Evolutionary conservation across 1,284 basidiomycete genomes (phyloP).

Genomic region (Neotropicomus parvogracilis): DNA sequence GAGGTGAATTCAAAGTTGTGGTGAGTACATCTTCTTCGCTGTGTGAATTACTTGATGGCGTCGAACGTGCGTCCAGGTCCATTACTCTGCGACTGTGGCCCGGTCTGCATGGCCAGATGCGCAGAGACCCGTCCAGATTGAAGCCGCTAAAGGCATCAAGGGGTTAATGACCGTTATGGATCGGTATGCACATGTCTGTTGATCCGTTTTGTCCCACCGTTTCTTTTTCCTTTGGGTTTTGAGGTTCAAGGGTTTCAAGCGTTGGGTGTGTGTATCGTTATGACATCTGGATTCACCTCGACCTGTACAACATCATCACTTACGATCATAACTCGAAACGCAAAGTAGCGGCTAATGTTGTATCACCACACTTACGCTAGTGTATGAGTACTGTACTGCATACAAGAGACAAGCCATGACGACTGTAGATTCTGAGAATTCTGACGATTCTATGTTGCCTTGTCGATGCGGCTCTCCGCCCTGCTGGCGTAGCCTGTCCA

Average conservation of each 20-base stretch:
- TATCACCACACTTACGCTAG: slow-evolving; percentile 31
- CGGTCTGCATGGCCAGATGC: slow-evolving; percentile 35
- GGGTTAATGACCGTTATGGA: slow-evolving; percentile 37
- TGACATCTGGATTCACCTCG: slow-evolving; percentile 4
- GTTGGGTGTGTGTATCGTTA: slow-evolving; percentile 27
- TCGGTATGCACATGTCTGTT: slow-evolving; percentile 31
- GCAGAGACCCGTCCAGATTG: slow-evolving; percentile 34
- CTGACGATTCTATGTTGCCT: slow-evolving; percentile 24
- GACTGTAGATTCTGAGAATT: slow-evolving; percentile 8
- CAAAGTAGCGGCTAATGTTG: slow-evolving; percentile 27
- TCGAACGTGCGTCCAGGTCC: slow-evolving; percentile 28
- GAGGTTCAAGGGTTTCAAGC: slow-evolving; percentile 15
- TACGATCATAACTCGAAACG: slow-evolving; percentile 8
- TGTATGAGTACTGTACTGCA: slow-evolving; percentile 16
- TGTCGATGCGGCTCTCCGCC: slow-evolving; percentile 60
- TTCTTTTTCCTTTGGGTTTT: slow-evolving; percentile 15
- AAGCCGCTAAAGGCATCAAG: slow-evolving; percentile 34
- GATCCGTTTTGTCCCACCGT: neutral
- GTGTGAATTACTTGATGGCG: slow-evolving; percentile 7
- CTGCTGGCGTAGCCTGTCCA: slow-evolving; percentile 82
- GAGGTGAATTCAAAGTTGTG: slow-evolving; percentile 33
- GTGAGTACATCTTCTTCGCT: slow-evolving; percentile 19
- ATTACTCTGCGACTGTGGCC: slow-evolving; percentile 34
- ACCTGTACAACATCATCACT: slow-evolving; percentile 20
- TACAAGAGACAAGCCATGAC: slow-evolving; percentile 6